Evolutionary conservation across 2,329 filamentous ascomycete species (phyloP), one percentile per base, ranked within the genome.

Genomic region (Gaeumannomyces sp.): DNA sequence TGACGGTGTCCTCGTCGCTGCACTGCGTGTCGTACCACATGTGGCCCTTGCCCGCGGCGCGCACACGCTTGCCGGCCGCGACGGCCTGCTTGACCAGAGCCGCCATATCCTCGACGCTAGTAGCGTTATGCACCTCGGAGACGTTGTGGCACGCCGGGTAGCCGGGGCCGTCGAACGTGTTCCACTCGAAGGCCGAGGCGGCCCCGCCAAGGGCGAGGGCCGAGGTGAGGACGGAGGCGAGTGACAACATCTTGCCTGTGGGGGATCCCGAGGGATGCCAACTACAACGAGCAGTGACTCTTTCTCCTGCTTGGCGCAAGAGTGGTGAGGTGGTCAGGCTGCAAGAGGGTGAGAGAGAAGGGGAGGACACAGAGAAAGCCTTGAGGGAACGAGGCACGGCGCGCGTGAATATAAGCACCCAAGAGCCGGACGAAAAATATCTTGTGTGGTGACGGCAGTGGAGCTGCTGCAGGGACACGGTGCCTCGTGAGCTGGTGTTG

Each of bases 11-110:
- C 65, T 80, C 74, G 70, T 83, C 80, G 59, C 78, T 78, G 72
- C 81, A 83, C 76, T 82, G 81, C 38, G 81, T 83, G 68, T 83
- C 80, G 69, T 83, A 83, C 80, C 81, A 81, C 76, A 81, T 81
- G 69, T 83, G 81, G 2, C 79, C 81, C 68, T 82, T 82, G 2
- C 79, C 81, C 4, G 76, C 79, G 14, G 80, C 80, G 60, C 81
- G 77, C 31, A 83, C 75, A 3, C 77, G 77, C 16, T 76, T 76
- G 33, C 76, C 75, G 11, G 73, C 71, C 8, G 72, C 71, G 29
- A 75, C 72, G 19, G 80, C 78, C 31, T 75, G 70, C 62, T 76
- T 76, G 61, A 83, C 79, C 35, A 81, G 69, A 4, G 70, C 66
- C 4, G 75, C 73, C 27, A 71, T 79, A 14, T 83, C 76, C 59